These are phyloP conservation scores for Crithidia sp. DNA, from an alignment of 208 protist genomes.

Conservation along the genomic window DNA sequence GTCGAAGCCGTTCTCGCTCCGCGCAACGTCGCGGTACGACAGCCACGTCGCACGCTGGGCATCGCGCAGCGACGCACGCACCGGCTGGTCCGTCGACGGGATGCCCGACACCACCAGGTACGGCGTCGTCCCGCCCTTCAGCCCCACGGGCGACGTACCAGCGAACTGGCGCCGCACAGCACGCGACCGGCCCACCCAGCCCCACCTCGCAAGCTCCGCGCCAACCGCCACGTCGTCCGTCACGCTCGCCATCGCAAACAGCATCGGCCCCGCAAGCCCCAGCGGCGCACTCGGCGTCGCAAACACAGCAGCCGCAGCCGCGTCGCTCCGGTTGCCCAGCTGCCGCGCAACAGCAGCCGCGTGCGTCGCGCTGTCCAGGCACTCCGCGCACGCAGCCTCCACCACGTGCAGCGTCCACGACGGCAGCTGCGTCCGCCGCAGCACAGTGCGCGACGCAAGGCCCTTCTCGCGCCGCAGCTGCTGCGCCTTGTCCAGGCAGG, in stretches of 20 bases:
- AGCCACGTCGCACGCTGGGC: slow-evolving; percentile 4
- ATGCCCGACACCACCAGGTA: slow-evolving; percentile 16
- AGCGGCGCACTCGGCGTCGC: slow-evolving; percentile 15
- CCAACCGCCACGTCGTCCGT: slow-evolving; percentile 23
- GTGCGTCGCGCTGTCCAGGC: slow-evolving; percentile 6
- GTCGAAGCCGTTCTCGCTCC: slow-evolving; percentile 6
- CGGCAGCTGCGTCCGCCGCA: slow-evolving; percentile 13
- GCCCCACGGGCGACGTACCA: slow-evolving; percentile 1
- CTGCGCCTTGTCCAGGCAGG: neutral
- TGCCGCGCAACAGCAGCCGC: slow-evolving; percentile 2
- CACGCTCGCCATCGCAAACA: slow-evolving; percentile 26
- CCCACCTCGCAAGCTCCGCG: slow-evolving; percentile 16
- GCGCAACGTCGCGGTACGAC: slow-evolving; percentile 6
- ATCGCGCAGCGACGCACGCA: slow-evolving; percentile 3
- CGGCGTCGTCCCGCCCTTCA: slow-evolving; percentile 15
- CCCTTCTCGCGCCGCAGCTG: neutral
- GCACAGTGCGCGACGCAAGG: neutral
- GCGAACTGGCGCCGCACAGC: slow-evolving; percentile 15
- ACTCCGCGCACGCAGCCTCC: slow-evolving; percentile 5
- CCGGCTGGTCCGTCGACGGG: slow-evolving; percentile 17
- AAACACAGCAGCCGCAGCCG: slow-evolving; percentile 1
- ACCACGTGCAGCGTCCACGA: slow-evolving; percentile 12
- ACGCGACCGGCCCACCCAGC: slow-evolving; percentile 9
- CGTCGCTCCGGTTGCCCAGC: neutral
- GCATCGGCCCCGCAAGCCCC: slow-evolving; percentile 19